Base-by-base conservation (phyloP, 2,329 filamentous ascomycete genomes). In the Epichloe brachyelytri region DNA sequence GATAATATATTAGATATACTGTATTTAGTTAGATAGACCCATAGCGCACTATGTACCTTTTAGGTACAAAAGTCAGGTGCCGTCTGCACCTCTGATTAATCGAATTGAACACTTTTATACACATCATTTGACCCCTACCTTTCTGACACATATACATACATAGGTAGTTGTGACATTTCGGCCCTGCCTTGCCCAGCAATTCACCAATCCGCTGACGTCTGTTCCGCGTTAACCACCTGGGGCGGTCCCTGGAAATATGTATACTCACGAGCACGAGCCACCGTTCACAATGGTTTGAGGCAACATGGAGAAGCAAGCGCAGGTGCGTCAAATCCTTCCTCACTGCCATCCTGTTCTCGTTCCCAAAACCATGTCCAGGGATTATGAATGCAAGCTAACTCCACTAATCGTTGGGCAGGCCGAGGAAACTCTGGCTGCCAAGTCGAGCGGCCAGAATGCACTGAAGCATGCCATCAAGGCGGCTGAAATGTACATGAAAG, bases 401-500 rank as follows among this genome's bases (percentile, higher is more conserved):
- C 12, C 11, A 19, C 19, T 12, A 4, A n/a, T 41, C 38, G 34
- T 20, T 43, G 30, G 5, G 17, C 37, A 72, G 70, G 63, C 62
- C 55, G 66, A 67, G 54, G 70, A 72, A 61, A 61, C 62, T 59
- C 59, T 70, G 44, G 57, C 67, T 47, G 57, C 58, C 54, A 62
- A 57, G 53, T 65, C 65, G 47, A 64, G 53, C 44, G 68, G 67
- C 54, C 60, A 63, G 51, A 80, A 82, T 58, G 88, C 88, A 43
- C 74, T 96, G 51, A 72, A 82, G 48, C 78, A 86, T 64, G 83
- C 88, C 47, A 88, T 95, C 61, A 72, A 76, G 56, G 86, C 86
- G 4, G 85, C 83, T 20, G 88, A 96, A 63, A 71, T 85, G 48
- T 90, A 93, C 58, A 87, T 96, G 81, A 79, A 80, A 60, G 87